A percentile compares a stretch with the other conserved stretches of the same genome.
Conservation (phyloP, 225 moss, liverwort and hornwort genomes). For the Antitrichia curtipendula region DNA sequence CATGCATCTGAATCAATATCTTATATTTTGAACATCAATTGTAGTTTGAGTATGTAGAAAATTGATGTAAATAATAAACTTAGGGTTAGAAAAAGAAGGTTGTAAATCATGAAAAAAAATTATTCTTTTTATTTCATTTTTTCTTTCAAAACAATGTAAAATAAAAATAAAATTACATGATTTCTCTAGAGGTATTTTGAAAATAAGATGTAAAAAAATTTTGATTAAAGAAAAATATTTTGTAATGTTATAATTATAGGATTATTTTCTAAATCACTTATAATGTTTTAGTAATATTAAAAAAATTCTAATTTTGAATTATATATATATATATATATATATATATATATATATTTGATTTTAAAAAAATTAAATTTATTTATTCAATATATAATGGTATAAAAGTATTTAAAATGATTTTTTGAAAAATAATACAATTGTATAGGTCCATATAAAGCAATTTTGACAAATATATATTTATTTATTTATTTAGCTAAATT, state of each 20-base stretch:
- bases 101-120: background rate
- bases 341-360: too few species aligned
- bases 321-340: too few species aligned
- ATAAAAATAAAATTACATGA: background rate
- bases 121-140: too few species aligned
- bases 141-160: background rate
- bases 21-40: background rate
- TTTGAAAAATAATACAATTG: background rate
- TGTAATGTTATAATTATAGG: background rate
- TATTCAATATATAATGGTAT: background rate
- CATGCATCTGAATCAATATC: too few species aligned
- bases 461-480: background rate
- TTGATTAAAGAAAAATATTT: background rate
- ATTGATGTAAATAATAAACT: background rate
- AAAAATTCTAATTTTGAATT: too few species aligned
- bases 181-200: too few species aligned
- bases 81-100: accelerated
- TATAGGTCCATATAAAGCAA: background rate
- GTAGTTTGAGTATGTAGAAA: background rate
- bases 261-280: background rate
- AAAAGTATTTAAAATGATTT: background rate
- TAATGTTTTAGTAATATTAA: accelerated
- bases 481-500: too few species aligned
- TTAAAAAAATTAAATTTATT: too few species aligned
- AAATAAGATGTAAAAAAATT: too few species aligned